phyloP scores from a whole-genome alignment of 306 rosid genomes.

The Delonix regia region DNA sequence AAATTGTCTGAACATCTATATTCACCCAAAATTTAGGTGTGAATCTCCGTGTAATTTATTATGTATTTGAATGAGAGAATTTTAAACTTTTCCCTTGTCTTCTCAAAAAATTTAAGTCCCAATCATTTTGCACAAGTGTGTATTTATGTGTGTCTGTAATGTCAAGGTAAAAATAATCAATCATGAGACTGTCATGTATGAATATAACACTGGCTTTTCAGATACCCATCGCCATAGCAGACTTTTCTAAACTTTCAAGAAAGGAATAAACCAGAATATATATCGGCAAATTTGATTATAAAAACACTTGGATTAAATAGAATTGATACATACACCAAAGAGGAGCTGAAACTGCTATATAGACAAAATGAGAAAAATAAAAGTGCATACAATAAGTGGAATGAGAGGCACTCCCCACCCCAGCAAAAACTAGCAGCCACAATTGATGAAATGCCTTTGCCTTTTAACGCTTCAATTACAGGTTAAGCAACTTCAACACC shows the following conservation, averaged over 20 bases:
- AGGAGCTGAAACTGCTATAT: neutral
- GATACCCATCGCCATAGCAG: neutral
- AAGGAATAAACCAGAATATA: neutral
- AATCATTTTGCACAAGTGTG: neutral
- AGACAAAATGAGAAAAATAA: neutral
- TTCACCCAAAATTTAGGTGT: no score
- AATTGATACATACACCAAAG: neutral
- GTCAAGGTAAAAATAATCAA: no score
- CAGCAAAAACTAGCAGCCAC: slow-evolving; percentile 81
- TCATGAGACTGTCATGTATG: neutral
- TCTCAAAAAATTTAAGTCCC: neutral
- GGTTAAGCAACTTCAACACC: slow-evolving; percentile 57
- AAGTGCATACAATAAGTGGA: neutral
- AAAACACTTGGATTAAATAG: neutral
- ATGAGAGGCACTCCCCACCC: slow-evolving; percentile 60
- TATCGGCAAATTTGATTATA: neutral
- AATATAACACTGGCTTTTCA: neutral
- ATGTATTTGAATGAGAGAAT: no score
- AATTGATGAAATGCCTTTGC: slow-evolving; percentile 54
- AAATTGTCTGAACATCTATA: no score
- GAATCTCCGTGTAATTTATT: neutral
- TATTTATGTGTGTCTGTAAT: no score
- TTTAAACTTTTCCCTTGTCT: no score
- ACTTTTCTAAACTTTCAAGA: neutral
- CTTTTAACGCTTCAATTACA: slow-evolving; percentile 58